Conservation (phyloP, 805 yeast genomes). For the Jamesozyma piceae region DNA sequence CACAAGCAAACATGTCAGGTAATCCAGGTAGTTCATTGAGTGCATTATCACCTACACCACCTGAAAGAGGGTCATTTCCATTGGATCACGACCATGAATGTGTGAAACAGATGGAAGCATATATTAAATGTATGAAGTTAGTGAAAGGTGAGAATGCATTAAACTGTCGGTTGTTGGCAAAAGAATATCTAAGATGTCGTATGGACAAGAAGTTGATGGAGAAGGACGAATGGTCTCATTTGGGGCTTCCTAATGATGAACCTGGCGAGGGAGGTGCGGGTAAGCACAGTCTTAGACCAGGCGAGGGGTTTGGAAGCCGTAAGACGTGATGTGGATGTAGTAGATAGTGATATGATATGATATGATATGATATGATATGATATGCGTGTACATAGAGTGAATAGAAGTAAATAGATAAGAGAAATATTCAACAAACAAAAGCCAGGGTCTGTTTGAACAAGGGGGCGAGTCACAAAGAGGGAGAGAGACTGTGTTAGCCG, state of each 20-base stretch:
- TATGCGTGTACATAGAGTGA: too few species aligned
- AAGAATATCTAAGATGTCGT: constrained; percentile 71
- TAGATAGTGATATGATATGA: too few species aligned
- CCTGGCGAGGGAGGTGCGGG: background rate
- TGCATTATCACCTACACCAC: constrained; percentile 75
- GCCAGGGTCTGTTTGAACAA: too few species aligned
- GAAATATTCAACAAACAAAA: too few species aligned
- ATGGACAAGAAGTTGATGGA: constrained; percentile 73
- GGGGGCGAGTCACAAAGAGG: too few species aligned
- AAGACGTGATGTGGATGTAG: too few species aligned
- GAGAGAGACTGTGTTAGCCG: too few species aligned
- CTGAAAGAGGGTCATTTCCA: constrained; percentile 94
- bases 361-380: too few species aligned
- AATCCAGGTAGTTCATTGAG: constrained; percentile 40
- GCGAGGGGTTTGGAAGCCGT: too few species aligned
- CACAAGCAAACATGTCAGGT: constrained; percentile 31
- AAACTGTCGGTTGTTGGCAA: constrained; percentile 81
- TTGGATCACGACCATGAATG: constrained; percentile 86
- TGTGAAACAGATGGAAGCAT: constrained; percentile 59
- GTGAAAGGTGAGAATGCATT: constrained; percentile 80
- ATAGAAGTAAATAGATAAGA: too few species aligned
- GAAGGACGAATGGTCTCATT: constrained; percentile 46
- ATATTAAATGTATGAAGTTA: constrained; percentile 66
- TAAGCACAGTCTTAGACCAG: too few species aligned
- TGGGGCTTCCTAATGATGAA: constrained; percentile 50